Base-by-base conservation (phyloP, 768 basidiomycete genomes). In the Crepidotus variabilis region DNA sequence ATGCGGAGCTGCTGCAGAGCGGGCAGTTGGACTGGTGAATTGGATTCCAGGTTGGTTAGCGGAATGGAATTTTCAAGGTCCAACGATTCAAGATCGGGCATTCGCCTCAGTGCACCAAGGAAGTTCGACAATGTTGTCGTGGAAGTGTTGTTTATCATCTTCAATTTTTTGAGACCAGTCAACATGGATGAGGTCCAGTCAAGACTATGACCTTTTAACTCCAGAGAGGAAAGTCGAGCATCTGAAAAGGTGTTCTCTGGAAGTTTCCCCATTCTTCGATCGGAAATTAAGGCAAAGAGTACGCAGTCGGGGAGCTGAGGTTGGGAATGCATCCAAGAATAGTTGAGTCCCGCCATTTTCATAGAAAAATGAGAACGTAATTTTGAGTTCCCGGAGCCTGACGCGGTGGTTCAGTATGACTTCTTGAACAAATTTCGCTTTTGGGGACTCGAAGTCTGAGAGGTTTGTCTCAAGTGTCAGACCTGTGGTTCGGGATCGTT, bases 71-170 rank as follows among this genome's bases (percentile, higher is more conserved):
- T 28, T 5, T 36, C 23, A 28, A 55, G 54, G 28, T 56, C 45
- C 33, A 54, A 22, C 7, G 18, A 39, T 48, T 51, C 18, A 2
- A 59, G 22, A 24, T 48, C 18, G 22, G 50, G 22, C 48, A 55
- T 45, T 39, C 33, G 22, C 48, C 23, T 10, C 13, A 36, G 39
- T 11, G 39, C 39, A 16, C 48, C 50, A 1, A 60, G 46, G 10
- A 54, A n/a, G 16, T 54, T 50, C 33, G 51, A 35, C 14, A 51
- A 18, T 1, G 71, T 73, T 72, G 75, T 74, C 48, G 62, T 62
- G 20, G 63, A 47, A 7, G 79, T 69, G n/a, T 65, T 67, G 22
- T 63, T 58, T 14, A 69, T 48, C n/a, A 79, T 60, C 47, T 72
- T 43, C 39, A 43, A 20, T 11, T 43, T 14, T 11, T 20, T 43